These are phyloP conservation scores for Helenozyma baotianmanensis DNA, from an alignment of 805 yeast genomes.

Conservation along the genomic window DNA sequence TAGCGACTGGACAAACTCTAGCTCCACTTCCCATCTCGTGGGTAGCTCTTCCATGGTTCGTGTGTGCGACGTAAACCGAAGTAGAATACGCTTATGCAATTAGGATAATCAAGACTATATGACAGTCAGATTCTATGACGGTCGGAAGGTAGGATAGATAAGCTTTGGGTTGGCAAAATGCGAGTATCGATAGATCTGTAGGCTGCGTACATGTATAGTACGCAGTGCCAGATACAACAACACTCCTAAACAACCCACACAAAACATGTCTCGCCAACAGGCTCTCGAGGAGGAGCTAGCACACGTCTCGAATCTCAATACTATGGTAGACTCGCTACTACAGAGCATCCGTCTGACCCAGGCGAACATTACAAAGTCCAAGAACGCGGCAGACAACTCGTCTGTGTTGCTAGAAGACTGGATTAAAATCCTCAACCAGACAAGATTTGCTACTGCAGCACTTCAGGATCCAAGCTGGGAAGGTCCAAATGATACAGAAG, in stretches of 20 bases:
- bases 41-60: slow-evolving; percentile 39
- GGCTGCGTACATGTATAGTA: too few species aligned
- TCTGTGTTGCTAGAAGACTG: slow-evolving; percentile 52
- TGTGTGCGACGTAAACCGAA: too few species aligned
- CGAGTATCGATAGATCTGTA: too few species aligned
- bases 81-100: too few species aligned
- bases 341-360: slow-evolving; percentile 25
- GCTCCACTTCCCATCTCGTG: slow-evolving; percentile 81
- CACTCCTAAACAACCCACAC: too few species aligned
- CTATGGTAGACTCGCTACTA: slow-evolving; percentile 26
- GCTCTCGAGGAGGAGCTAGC: slow-evolving; percentile 23
- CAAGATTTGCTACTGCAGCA: slow-evolving; percentile 46
- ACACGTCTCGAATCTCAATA: slow-evolving; percentile 25
- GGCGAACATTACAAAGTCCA: slow-evolving; percentile 25
- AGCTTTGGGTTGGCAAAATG: too few species aligned
- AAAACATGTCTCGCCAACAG: slow-evolving; percentile 12
- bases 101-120: too few species aligned
- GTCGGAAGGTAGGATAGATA: too few species aligned
- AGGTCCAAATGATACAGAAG: slow-evolving; percentile 18
- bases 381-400: slow-evolving; percentile 44
- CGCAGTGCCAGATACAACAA: too few species aligned
- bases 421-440: slow-evolving; percentile 59
- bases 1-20: slow-evolving; percentile 91
- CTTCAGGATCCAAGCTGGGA: slow-evolving; percentile 15
- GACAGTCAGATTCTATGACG: too few species aligned